phyloP scores from a whole-genome alignment of 2,329 filamentous ascomycete species.

The Diaporthe eres region DNA sequence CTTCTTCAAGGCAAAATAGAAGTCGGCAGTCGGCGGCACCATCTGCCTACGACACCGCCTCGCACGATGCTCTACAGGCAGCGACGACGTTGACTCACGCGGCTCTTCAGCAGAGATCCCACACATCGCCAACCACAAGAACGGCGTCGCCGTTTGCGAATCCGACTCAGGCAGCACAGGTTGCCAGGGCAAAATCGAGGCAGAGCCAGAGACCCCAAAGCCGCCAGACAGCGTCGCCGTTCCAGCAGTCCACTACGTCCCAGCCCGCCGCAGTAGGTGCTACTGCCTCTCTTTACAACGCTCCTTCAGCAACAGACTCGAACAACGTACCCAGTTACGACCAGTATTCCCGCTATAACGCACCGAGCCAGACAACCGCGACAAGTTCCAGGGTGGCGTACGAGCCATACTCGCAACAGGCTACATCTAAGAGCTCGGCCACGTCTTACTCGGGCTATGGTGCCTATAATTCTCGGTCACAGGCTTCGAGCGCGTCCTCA shows the following conservation, averaged over 20 bases:
- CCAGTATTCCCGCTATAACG: conserved; percentile 44
- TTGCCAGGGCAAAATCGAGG: conserved; percentile 51
- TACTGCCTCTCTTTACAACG: conserved; percentile 42
- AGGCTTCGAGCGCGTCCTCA: conserved; percentile 42
- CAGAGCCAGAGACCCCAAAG: conserved; percentile 53
- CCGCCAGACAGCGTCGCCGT: conserved; percentile 47
- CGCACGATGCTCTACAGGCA: conserved; percentile 37
- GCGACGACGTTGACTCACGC: conserved; percentile 46
- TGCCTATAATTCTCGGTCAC: conserved; percentile 44
- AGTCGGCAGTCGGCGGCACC: conserved; percentile 1
- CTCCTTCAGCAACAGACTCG: conserved; percentile 39
- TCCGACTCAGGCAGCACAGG: conserved; percentile 39
- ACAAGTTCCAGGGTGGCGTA: conserved; percentile 47
- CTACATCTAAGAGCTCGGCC: conserved; percentile 33
- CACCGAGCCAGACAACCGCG: conserved; percentile 40
- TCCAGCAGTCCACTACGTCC: conserved; percentile 36
- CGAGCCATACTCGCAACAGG: conserved; percentile 53
- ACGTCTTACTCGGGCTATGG: conserved; percentile 47
- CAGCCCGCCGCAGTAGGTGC: conserved; percentile 36
- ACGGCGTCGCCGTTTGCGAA: conserved; percentile 49
- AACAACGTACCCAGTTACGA: conserved; percentile 44
- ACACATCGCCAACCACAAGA: conserved; percentile 50
- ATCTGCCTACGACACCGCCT: conserved; percentile 28
- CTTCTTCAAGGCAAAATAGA: not conserved
- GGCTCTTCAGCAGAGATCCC: conserved; percentile 45